These are phyloP conservation scores for Scopulariopsis brevicaulis DNA, from an alignment of 2,329 filamentous ascomycete genomes.

Conservation along the genomic window DNA sequence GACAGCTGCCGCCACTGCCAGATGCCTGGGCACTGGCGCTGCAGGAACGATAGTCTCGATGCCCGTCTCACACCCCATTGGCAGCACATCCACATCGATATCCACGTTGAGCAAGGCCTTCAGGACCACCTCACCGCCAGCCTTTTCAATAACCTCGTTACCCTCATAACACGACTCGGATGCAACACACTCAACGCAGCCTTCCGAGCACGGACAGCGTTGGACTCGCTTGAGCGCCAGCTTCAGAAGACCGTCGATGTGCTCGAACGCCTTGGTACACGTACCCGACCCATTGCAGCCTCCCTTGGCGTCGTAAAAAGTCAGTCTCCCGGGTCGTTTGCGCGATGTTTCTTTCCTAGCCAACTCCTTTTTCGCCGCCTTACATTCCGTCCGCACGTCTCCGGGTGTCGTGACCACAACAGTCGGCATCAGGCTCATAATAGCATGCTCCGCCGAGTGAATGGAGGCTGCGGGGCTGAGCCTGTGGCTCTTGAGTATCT, in stretches of 20 bases:
- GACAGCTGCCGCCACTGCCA: not conserved
- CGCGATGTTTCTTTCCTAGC: slow-evolving; percentile 55
- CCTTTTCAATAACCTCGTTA: slow-evolving; percentile 91
- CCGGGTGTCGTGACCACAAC: slow-evolving; percentile 85
- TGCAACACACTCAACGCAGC: slow-evolving; percentile 85
- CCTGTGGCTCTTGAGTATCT: slow-evolving; percentile 60
- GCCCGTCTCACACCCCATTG: slow-evolving; percentile 69
- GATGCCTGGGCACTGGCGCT: slow-evolving; percentile 39
- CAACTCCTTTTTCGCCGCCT: slow-evolving; percentile 80
- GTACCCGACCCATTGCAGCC: slow-evolving; percentile 76
- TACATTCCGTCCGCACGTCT: slow-evolving; percentile 91
- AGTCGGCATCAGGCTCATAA: slow-evolving; percentile 77
- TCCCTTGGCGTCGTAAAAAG: slow-evolving; percentile 92
- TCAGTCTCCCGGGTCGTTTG: slow-evolving; percentile 78
- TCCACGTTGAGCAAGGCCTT: slow-evolving; percentile 63
- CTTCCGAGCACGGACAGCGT: slow-evolving; percentile 63
- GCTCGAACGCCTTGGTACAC: slow-evolving; percentile 87
- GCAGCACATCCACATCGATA: slow-evolving; percentile 73
- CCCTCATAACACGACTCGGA: slow-evolving; percentile 74
- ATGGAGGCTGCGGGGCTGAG: slow-evolving; percentile 83
- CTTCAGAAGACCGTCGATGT: slow-evolving; percentile 65
- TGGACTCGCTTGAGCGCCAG: slow-evolving; percentile 70
- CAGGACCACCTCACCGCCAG: slow-evolving; percentile 71
- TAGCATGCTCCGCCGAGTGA: slow-evolving; percentile 86
- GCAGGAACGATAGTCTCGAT: slow-evolving; percentile 77